Evolutionary conservation across 2,329 filamentous ascomycete genomes (phyloP), one percentile per base, ranked within the genome.

Genomic region (Fusarium longipes): DNA sequence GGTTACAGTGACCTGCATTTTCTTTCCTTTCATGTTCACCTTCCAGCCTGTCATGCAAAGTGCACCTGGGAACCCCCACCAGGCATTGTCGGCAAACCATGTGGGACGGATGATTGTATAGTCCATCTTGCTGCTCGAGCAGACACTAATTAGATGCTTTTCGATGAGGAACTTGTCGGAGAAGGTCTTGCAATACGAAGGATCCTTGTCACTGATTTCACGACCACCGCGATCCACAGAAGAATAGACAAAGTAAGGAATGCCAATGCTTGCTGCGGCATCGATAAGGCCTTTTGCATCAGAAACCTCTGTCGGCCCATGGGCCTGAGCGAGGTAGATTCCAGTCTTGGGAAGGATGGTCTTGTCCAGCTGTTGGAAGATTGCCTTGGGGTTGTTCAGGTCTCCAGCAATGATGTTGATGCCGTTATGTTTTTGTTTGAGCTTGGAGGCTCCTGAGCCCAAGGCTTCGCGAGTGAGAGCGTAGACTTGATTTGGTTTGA

Each of bases 171-270:
- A 82, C 74, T 91, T 91, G 70, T 77, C 78, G 27, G 81, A 72
- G n/a, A 72, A 72, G 0, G 70, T 72, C 67, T 72, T 72, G 68
- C 70, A 63, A 33, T 73, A 71, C 1, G 71, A 73, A 12, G 71
- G 67, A 24, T 73, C 71, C 2, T 39, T 43, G 17, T 73, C 71
- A 24, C 79, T 77, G 88, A 91, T 76, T 88, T 77, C 76, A 36
- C 85, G 82, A 29, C 87, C 87, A 27, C 87, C 87, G n/a, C 88
- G 86, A 58, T 91, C 89, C 14, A 90, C 86, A 36, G 84, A 87
- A 2, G 82, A 85, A 75, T 89, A 90, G 40, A 91, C 83, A 64
- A 90, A 87, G 69, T 86, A 83, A 32, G 81, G 78, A 29, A 89
- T 82, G 6, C 79, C 79, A 35, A 84, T 74, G 15, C 79, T 78